Percentiles rank a stretch among this genome's conserved stretches.
Evolutionary conservation across 805 yeast genomes (phyloP).

Genomic region (Saccharomycopsis vini): DNA sequence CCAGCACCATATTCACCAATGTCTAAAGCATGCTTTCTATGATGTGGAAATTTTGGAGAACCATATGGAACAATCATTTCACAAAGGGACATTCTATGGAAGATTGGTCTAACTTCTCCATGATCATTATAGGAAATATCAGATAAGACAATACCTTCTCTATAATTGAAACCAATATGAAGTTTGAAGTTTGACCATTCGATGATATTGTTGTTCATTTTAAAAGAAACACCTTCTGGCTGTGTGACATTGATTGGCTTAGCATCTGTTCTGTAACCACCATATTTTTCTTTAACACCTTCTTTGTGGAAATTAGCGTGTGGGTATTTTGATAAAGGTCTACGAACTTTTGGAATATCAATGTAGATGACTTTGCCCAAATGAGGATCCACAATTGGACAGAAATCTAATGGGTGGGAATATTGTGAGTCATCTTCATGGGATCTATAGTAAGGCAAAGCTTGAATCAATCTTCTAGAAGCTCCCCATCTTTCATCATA

Average conservation of each 20-base stretch:
- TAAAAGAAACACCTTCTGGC: constrained; percentile 77
- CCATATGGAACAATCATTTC: constrained; percentile 88
- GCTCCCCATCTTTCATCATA: constrained; percentile 76
- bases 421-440: constrained; percentile 70
- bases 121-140: constrained; percentile 70
- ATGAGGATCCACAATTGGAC: constrained; percentile 75
- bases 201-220: constrained; percentile 58
- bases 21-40: constrained; percentile 79
- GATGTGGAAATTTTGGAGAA: constrained; percentile 70
- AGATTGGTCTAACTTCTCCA: constrained; percentile 62
- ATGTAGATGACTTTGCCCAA: constrained; percentile 58
- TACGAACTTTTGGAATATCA: constrained; percentile 68
- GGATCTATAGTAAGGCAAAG: constrained; percentile 67
- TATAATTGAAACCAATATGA: constrained; percentile 77
- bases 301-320: constrained; percentile 65
- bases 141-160: constrained; percentile 75
- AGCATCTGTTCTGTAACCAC: constrained; percentile 52
- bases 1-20: constrained; percentile 88
- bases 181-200: constrained; percentile 71
- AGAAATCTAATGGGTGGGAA: constrained; percentile 63
- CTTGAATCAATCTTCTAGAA: constrained; percentile 67
- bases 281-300: constrained; percentile 51
- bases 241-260: constrained; percentile 66
- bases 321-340: constrained; percentile 58
- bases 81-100: constrained; percentile 68